Conservation (phyloP, 495 filamentous ascomycete genomes). For the Lasiosphaeria miniovina region DNA sequence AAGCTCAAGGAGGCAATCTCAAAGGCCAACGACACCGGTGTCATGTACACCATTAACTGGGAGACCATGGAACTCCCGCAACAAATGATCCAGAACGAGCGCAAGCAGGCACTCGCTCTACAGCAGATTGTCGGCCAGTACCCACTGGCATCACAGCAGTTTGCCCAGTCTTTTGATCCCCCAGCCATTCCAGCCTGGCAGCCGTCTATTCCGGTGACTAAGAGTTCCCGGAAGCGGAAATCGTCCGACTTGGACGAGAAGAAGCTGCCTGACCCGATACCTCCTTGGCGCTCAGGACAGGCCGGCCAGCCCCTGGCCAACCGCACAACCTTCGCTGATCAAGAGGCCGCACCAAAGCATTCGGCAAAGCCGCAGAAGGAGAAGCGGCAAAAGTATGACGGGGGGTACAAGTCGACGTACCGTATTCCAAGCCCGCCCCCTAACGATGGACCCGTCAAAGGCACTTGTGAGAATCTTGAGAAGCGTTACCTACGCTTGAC, state of each 20-base stretch:
- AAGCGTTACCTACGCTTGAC: conserved; percentile 95
- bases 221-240: conserved; percentile 70
- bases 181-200: conserved; percentile 9
- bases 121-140: too few species aligned
- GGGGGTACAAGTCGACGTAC: conserved; percentile 59
- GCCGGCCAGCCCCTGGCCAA: conserved; percentile 64
- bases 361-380: conserved; percentile 87
- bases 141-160: too few species aligned
- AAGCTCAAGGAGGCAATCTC: conserved; percentile 86
- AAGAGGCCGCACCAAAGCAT: conserved; percentile 45
- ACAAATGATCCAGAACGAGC: conserved; percentile 74
- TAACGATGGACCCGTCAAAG: conserved; percentile 75
- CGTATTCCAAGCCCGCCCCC: conserved; percentile 60
- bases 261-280: conserved; percentile 36
- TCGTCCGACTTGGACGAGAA: conserved; percentile 59
- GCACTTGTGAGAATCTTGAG: conserved; percentile 78
- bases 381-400: conserved; percentile 81
- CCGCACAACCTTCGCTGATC: conserved; percentile 62
- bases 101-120: conserved; percentile 36
- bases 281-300: conserved; percentile 75
- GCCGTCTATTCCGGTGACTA: not conserved
- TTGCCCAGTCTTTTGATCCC: too few species aligned
- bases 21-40: conserved; percentile 65
- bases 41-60: conserved; percentile 76
- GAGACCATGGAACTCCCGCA: conserved; percentile 80